Base-by-base conservation (phyloP, 495 filamentous ascomycete genomes). In the Parmelia sp. region DNA sequence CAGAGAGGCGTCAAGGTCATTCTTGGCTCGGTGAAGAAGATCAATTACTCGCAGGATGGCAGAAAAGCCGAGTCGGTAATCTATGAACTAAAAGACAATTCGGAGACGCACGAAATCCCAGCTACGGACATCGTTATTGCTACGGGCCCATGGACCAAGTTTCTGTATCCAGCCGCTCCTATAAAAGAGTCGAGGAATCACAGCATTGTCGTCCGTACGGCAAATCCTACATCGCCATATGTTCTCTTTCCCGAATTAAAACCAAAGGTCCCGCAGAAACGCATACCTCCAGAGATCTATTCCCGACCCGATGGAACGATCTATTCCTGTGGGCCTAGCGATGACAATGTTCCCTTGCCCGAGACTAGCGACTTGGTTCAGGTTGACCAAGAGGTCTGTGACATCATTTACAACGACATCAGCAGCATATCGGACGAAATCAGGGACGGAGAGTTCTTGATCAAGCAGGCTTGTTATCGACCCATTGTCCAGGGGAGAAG, bases 101-200 rank as follows among this genome's bases (percentile, higher is more conserved):
- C 45, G n/a, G 45, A 11, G 11, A 49, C 12, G n/a, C 8, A 25
- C 45, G 10, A 5, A 2, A 21, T 49, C 45, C n/a, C 4, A 49
- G 45, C 45, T 49, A 25, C 45, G 9, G n/a, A 49, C 11, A 49
- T 49, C 23, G 45, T 49, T 0, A 49, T 49, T 15, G 45, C 45
- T 12, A 25, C 45, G 7, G 45, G 45, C n/a, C 45, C 45, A 25
- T 49, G 45, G 58, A 60, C 58, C 12, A 60, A 42, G 19, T 29
- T 27, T 19, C 6, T 60, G 2, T 40, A 19, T 6, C 58, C 58
- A 42, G 35, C 23, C 5, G 58, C 58, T 27, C 58, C 58, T 14
- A 60, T 60, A 10, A 60, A 25, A 44, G 58, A 60, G 36, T 60
- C 58, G 10, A 60, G 58, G 33, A 60, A 60, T n/a, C 58, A 60